Conservation (phyloP, 345 rosid species). For the Syzygium grande region DNA sequence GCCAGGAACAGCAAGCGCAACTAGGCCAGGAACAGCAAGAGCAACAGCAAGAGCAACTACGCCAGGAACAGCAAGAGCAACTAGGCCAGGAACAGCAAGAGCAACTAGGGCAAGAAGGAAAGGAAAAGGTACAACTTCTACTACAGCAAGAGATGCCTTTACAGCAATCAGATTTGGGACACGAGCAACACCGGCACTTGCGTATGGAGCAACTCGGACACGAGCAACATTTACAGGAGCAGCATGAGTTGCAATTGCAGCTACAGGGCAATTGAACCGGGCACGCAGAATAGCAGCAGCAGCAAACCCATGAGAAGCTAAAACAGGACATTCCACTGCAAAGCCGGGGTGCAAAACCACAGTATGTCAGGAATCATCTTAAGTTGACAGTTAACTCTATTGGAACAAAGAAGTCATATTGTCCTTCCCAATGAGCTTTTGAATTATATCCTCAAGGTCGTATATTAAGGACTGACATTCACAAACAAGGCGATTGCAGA, state of each 20-base stretch:
- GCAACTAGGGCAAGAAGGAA: conserved; percentile 42
- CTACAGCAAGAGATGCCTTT: conserved; percentile 16
- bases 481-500: not conserved
- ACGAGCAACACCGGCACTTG: not conserved
- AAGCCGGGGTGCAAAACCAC: not conserved
- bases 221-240: conserved; percentile 6
- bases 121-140: conserved; percentile 31
- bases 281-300: conserved; percentile 58
- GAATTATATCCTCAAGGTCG: not conserved
- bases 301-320: conserved; percentile 59
- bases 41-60: not conserved
- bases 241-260: conserved; percentile 19
- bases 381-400: not conserved
- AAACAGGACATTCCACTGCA: conserved; percentile 58
- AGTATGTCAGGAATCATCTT: not conserved
- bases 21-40: not conserved
- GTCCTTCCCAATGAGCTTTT: not conserved
- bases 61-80: not conserved
- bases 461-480: not conserved
- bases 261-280: conserved; percentile 45
- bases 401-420: not conserved
- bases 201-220: not conserved
- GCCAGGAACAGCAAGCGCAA: not conserved
- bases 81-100: conserved; percentile 17
- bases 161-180: not conserved